Evolutionary conservation across 2,329 filamentous ascomycete species (phyloP), one percentile per base, ranked within the genome.

Genomic region (Pleurostoma richardsiae): DNA sequence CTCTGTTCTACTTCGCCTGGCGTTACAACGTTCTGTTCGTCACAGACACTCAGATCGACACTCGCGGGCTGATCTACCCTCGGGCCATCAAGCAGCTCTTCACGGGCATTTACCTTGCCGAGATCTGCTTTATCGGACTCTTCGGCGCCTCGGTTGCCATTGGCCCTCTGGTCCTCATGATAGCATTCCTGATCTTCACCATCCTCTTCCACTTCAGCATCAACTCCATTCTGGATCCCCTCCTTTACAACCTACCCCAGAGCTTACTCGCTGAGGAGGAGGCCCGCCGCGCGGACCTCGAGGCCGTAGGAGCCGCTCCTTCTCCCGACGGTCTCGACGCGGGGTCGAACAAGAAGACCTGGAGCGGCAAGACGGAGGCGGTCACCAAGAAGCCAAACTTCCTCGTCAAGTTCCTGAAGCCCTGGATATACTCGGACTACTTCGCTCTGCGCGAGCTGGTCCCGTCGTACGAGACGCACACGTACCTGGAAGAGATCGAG

Each of bases 1-100:
- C 76, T 27, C 72, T 94, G 39, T 91, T 96, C 67, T 95, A 95
- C 63, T 72, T 92, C 44, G 88, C 90, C 42, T 96, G 90, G 74
- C 82, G 88, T 19, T 96, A 97, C 75, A 95, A 96, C 61, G 69
- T 97, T 46, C 77, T 96, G 43, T 96, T 89, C 64, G 90, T 96
- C 33, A 86, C 84, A 43, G 88, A 95, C 61, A 82, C 87, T 6
- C 71, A 81, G 49, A 84, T 95, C 58, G 90, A 96, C 61, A 95
- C 88, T 36, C 89, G 95, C 60, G 91, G 92, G 11, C 79, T 92
- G 10, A 84, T 89, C 56, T 96, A 96, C 61, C 86, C 89, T 1
- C 85, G 85, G n/a, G 91, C 88, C 1, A 73, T 97, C 44, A 85
- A 95, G 63, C 91, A 96, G 49, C 80, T 95, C 42, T 82, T 92